phyloP scores from a whole-genome alignment of 257 asterid species.

The Nicotiana benthamiana region DNA sequence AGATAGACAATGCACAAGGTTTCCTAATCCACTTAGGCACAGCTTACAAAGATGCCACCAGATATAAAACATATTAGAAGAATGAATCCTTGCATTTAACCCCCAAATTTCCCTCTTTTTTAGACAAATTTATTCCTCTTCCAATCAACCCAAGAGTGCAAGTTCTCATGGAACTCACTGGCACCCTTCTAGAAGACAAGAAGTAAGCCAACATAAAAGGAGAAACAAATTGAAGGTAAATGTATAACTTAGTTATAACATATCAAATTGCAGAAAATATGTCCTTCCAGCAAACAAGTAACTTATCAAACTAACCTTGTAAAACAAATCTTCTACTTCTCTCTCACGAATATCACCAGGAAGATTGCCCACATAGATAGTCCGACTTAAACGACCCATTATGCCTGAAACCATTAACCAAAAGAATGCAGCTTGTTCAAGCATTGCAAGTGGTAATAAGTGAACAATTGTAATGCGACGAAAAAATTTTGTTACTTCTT shows the following conservation, averaged over 20 bases:
- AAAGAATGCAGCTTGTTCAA: background rate
- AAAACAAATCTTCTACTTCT: conserved; percentile 74
- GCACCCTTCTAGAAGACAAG: background rate
- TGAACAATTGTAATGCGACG: background rate
- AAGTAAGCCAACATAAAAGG: background rate
- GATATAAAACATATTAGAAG: background rate
- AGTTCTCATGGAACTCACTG: background rate
- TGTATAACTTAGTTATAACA: background rate
- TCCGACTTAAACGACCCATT: conserved; percentile 65
- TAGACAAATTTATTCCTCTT: background rate
- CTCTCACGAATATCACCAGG: conserved; percentile 73
- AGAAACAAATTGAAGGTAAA: background rate
- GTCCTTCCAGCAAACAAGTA: background rate
- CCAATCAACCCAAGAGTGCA: background rate
- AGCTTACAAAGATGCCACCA: background rate
- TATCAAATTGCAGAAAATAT: background rate
- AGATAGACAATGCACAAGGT: background rate
- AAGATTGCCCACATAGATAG: conserved; percentile 77
- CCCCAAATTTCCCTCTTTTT: background rate
- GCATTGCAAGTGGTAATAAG: background rate
- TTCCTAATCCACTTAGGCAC: background rate
- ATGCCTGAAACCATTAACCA: conserved; percentile 20
- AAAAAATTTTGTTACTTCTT: background rate
- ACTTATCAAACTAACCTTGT: conserved; percentile 41
- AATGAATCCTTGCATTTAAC: background rate